phyloP scores from a whole-genome alignment of 2,329 filamentous ascomycete species.

The Tolypocladium nubicola region DNA sequence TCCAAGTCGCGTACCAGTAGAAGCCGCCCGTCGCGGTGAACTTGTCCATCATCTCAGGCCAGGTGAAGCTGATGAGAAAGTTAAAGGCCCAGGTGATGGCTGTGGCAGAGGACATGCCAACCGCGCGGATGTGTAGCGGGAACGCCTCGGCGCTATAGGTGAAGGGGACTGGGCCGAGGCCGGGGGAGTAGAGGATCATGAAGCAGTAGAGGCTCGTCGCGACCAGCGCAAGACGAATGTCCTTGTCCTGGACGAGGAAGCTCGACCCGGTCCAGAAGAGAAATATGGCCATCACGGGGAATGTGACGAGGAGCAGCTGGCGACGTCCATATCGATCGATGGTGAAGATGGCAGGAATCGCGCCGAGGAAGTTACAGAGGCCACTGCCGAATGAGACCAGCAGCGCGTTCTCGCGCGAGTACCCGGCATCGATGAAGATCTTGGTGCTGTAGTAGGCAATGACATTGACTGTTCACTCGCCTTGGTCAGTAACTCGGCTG shows the following conservation, averaged over 20 bases:
- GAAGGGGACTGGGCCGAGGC: conserved; percentile 47
- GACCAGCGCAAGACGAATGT: conserved; percentile 19
- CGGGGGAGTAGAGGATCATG: conserved; percentile 32
- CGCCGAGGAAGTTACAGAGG: conserved; percentile 46
- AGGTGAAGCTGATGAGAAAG: conserved; percentile 25
- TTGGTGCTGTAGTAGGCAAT: conserved; percentile 46
- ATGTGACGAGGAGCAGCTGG: conserved; percentile 44
- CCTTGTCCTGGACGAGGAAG: conserved; percentile 27
- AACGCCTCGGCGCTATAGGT: conserved; percentile 51
- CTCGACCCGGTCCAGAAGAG: conserved; percentile 42
- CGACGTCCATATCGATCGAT: conserved; percentile 49
- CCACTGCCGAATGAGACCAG: conserved; percentile 47
- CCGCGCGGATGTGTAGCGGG: conserved; percentile 43
- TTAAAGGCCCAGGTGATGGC: conserved; percentile 30
- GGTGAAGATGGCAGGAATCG: conserved; percentile 46
- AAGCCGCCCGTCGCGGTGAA: conserved; percentile 25
- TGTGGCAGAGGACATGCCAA: conserved; percentile 40
- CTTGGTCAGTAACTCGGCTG: neutral
- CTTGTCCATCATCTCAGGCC: conserved; percentile 12
- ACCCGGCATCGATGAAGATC: conserved; percentile 28
- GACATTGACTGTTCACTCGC: conserved; percentile 32
- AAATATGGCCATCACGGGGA: conserved; percentile 46
- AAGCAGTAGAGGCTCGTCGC: conserved; percentile 28
- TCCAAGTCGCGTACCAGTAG: conserved; percentile 27
- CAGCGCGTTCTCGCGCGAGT: conserved; percentile 29